Evolutionary conservation across 495 filamentous ascomycete genomes (phyloP).

Genomic region (Penicillium crystallinum): DNA sequence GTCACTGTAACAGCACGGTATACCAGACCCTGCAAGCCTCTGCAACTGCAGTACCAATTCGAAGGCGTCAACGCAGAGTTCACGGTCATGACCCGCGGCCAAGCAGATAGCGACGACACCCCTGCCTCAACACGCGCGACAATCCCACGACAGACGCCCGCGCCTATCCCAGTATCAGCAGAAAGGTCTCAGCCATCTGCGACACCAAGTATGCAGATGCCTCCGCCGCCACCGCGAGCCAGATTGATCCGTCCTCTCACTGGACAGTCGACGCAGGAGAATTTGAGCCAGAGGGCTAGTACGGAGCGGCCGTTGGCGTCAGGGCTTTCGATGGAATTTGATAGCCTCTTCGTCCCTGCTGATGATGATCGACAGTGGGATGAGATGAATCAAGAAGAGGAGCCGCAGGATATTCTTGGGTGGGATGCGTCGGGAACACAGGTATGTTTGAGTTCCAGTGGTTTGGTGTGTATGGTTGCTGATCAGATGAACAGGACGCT

Average conservation of each 20-base stretch:
- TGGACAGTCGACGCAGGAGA: slow-evolving; percentile 30
- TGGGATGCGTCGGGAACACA: slow-evolving; percentile 70
- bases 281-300: slow-evolving; percentile 21
- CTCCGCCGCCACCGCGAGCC: slow-evolving; percentile 27
- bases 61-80: slow-evolving; percentile 80
- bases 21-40: slow-evolving; percentile 71
- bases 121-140: slow-evolving; percentile 26
- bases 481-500: slow-evolving; percentile 19
- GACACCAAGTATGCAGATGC: slow-evolving; percentile 23
- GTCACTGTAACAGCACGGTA: slow-evolving; percentile 70
- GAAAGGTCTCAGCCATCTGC: slow-evolving; percentile 15
- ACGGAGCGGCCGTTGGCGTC: slow-evolving; percentile 47
- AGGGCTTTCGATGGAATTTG: slow-evolving; percentile 54
- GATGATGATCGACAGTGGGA: slow-evolving; percentile 79
- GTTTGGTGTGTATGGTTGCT: not conserved
- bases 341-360: slow-evolving; percentile 72
- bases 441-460: slow-evolving; percentile 16
- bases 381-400: slow-evolving; percentile 67
- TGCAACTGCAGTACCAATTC: slow-evolving; percentile 73
- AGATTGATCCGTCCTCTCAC: slow-evolving; percentile 34
- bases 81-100: slow-evolving; percentile 92
- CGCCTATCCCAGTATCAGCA: slow-evolving; percentile 14
- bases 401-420: slow-evolving; percentile 66
- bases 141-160: slow-evolving; percentile 26
- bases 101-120: slow-evolving; percentile 48